These are phyloP conservation scores for Sequoiadendron giganteum DNA, from an alignment of 75 land plant genomes.

Conservation along the genomic window DNA sequence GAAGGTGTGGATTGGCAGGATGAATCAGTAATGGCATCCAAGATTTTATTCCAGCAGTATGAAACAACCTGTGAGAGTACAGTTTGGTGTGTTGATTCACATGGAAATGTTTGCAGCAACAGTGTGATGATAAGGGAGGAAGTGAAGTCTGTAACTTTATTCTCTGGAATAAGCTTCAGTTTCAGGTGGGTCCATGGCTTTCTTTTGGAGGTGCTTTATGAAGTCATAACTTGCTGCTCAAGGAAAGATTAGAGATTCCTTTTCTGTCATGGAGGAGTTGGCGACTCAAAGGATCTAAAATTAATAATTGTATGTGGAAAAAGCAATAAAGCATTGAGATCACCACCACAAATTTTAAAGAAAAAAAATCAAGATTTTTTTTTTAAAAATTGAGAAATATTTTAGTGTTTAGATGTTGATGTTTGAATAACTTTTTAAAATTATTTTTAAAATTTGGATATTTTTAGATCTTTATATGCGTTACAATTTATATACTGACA, in stretches of 20 bases:
- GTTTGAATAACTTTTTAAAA: no score
- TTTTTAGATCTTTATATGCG: no score
- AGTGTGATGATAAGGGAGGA: not conserved
- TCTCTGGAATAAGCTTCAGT: not conserved
- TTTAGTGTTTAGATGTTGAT: no score
- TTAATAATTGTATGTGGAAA: not conserved
- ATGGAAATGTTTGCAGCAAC: not conserved
- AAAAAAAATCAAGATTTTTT: no score
- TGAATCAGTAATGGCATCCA: not conserved
- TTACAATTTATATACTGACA: no score
- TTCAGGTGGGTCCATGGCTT: not conserved
- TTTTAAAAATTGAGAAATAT: no score
- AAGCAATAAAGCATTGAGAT: no score
- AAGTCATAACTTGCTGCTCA: not conserved
- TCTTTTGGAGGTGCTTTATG: not conserved
- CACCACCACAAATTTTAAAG: no score
- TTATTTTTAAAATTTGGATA: no score
- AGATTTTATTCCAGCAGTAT: not conserved
- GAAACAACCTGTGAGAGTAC: not conserved
- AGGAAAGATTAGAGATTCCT: not conserved
- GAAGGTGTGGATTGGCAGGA: not conserved
- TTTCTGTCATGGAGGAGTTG: not conserved
- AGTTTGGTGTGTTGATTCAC: slow-evolving; percentile 1
- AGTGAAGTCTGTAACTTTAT: not conserved
- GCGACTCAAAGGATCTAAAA: not conserved